These are phyloP conservation scores for Chlamydomonas eustigma DNA, from an alignment of 139 green algal species.

Conservation along the genomic window DNA sequence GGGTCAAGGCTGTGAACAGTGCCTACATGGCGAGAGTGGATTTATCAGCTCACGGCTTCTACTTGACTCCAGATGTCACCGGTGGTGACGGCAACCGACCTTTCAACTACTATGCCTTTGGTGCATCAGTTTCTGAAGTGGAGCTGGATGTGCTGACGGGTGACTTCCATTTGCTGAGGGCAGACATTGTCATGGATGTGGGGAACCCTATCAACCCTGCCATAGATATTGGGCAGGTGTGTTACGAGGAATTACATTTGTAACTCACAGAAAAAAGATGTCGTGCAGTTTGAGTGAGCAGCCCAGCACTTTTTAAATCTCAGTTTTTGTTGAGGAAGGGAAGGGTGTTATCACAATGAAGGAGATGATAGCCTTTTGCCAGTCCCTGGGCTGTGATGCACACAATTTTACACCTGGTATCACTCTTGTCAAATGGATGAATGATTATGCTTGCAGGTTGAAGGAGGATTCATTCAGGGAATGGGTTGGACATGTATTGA, in stretches of 20 bases:
- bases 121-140: conserved; percentile 71
- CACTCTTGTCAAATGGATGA: too few species aligned
- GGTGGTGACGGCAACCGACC: conserved; percentile 62
- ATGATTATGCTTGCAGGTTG: too few species aligned
- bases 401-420: too few species aligned
- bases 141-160: conserved; percentile 90
- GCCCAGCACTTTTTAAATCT: too few species aligned
- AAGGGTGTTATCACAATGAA: too few species aligned
- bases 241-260: neutral
- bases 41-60: conserved; percentile 93
- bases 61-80: conserved; percentile 86
- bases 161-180: conserved; percentile 67
- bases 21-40: conserved; percentile 87
- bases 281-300: too few species aligned
- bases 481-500: conserved; percentile 93
- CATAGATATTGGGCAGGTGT: conserved; percentile 92
- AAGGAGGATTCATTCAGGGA: conserved; percentile 93
- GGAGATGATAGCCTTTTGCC: too few species aligned
- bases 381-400: too few species aligned
- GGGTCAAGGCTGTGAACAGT: conserved; percentile 58
- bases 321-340: too few species aligned
- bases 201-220: conserved; percentile 91
- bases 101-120: conserved; percentile 90
- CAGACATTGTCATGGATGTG: conserved; percentile 93
- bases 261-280: too few species aligned